Evolutionary conservation across 495 filamentous ascomycete genomes (phyloP), one percentile per base, ranked within the genome.

Genomic region (Aspergillus coremiiformis): DNA sequence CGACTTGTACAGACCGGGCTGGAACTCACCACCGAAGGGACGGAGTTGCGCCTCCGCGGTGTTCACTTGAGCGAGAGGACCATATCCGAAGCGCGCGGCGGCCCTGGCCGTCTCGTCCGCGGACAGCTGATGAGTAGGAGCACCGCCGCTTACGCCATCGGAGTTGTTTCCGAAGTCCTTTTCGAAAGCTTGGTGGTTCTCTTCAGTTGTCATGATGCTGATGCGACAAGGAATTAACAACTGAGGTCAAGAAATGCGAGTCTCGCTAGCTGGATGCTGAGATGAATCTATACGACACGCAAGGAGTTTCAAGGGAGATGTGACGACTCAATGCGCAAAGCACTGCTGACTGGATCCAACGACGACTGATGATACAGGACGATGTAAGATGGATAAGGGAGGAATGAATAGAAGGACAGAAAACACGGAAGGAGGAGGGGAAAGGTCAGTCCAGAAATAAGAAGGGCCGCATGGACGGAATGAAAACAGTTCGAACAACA

Each of bases 11-110:
- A 90, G 81, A 82, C 90, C 93, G 47, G 92, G 92, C 72, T 97
- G 92, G 77, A 95, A 90, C 59, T 93, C 89, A 80, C 91, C 91
- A 67, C 92, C 92, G 67, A 94, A 96, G 68, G 92, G 86, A 22
- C 85, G 87, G 29, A 90, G 73, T 33, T 75, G 70, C 20, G 78
- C 78, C 51, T 83, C 78, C 52, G 68, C 69, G 42, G 82, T 77
- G 73, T 87, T 84, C 63, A 80, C 71, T 58, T 86, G 81, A 35
- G 81, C 81, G 54, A 92, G 79, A 23, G 89, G 89, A 61, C 77
- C 77, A 55, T 80, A 80, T 19, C 77, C 76, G 57, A 78, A 78
- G 52, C 74, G 72, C 33, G 73, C 72, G 48, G 73, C 75, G 6
- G 68, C 66, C 47, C 63, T 61, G 32, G 76, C 76, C 32, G 71